Evolutionary conservation across 176 grass and related monocot species (phyloP), one percentile per base, ranked within the genome.

Genomic region (Bothriochloa decipiens): DNA sequence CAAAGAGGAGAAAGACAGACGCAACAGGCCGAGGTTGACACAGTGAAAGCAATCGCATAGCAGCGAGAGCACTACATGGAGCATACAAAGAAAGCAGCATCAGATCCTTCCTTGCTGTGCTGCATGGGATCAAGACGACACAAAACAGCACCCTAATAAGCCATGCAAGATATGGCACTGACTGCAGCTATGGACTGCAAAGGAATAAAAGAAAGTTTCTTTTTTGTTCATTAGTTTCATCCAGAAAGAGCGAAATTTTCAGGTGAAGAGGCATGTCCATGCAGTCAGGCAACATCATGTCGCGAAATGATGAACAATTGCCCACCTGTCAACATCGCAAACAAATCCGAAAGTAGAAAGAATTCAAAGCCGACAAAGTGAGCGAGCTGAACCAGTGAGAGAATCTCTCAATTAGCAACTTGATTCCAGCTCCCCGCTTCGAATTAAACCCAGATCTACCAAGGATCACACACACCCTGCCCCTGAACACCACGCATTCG

Each of bases 401-500:
- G 50, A 58, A 86, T 14, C 77, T 35, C 57, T 16, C 39, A 40
- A 55, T 53, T 70, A 18, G 61, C 25, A 20, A 23, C 61, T 60
- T 49, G 50, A 68, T 35, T 22, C 20, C 7, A 39, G 37, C 49
- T 42, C 32, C n/a, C 9, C 3, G 28, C 62, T 20, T 32, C 80
- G 41, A 83, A 69, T 20, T 53, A 32, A 60, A 20, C 40, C 29
- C 26, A 79, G 89, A 90, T 90, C 89, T 90, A 84, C 3, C 50
- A 3, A 83, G 33, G 55, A 29, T 35, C 25, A 1, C 36, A 3
- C 15, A 43, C 27, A 32, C 50, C 17, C 63, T 18, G 80, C 68
- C 17, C 65, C n/a, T 65, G 40, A 52, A 77, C 42, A 53, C 73
- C 40, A 26, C 57, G 28, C 80, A 78, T 40, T 68, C 37, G 29